Conservation (phyloP, 805 yeast genomes). For the Candida ponderosae region DNA sequence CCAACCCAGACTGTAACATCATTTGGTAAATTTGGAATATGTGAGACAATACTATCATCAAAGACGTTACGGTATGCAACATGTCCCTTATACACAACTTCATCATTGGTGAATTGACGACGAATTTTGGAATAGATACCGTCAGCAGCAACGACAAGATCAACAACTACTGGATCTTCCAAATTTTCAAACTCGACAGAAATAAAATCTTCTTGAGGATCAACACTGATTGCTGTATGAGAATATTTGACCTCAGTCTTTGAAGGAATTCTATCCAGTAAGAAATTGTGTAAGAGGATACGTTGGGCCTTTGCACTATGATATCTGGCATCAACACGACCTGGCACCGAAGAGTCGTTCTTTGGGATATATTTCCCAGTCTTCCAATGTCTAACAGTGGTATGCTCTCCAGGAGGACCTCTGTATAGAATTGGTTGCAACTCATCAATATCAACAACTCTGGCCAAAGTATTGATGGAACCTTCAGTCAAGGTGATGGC, state of each 20-base stretch:
- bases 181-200: neutral
- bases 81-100: constrained; percentile 7
- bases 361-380: constrained; percentile 4
- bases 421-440: constrained; percentile 6
- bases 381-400: constrained; percentile 8
- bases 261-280: constrained; percentile 4
- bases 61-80: constrained; percentile 11
- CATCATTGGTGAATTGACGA: constrained; percentile 8
- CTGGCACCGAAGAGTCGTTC: neutral
- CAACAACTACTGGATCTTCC: constrained; percentile 3
- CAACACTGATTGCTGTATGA: neutral
- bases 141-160: constrained; percentile 9
- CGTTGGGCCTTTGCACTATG: constrained; percentile 8
- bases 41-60: constrained; percentile 4
- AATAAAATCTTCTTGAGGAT: too few species aligned
- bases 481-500: constrained; percentile 9
- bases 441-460: constrained; percentile 7
- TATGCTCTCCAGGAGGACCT: constrained; percentile 1
- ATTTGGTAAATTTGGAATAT: constrained; percentile 6
- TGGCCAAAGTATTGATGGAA: constrained; percentile 2
- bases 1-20: constrained; percentile 10
- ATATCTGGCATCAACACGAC: neutral
- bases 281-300: constrained; percentile 3
- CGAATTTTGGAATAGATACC: constrained; percentile 11
- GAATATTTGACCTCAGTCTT: neutral